These are phyloP conservation scores for Lachancea cidri DNA, from an alignment of 805 yeast species.

Conservation along the genomic window DNA sequence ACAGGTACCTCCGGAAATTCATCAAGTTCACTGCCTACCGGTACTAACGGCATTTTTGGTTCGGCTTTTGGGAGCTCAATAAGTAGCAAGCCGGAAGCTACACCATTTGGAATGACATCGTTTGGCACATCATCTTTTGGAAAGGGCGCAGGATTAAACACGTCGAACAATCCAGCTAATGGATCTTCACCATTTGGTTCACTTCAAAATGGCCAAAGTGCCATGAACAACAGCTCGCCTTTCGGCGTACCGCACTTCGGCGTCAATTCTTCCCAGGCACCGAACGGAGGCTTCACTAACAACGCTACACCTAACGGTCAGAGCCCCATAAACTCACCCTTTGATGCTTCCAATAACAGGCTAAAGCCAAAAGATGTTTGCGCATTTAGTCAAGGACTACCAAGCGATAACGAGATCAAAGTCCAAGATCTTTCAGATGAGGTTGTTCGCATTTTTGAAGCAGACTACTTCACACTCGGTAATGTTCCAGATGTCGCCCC, in stretches of 20 bases:
- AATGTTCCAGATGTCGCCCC: conserved; percentile 70
- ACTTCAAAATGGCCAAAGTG: no score
- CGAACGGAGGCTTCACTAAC: no score
- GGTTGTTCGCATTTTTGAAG: conserved; percentile 44
- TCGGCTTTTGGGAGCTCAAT: conserved; percentile 1
- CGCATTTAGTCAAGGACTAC: conserved; percentile 32
- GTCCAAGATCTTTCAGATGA: conserved; percentile 40
- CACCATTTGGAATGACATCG: no score
- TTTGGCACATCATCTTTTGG: background rate
- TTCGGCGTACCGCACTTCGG: background rate
- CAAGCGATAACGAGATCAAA: conserved; percentile 24
- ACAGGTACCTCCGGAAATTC: background rate
- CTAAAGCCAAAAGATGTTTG: no score
- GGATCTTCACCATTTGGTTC: no score
- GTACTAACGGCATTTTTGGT: background rate
- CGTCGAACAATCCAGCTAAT: no score
- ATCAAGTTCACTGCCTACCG: background rate
- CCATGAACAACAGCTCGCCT: no score
- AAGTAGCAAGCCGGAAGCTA: no score
- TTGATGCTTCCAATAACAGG: conserved; percentile 8
- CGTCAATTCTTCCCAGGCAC: no score
- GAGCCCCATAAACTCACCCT: conserved; percentile 5
- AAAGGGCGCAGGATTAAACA: background rate
- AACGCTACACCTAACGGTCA: conserved; percentile 4
- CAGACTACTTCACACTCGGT: conserved; percentile 49